Conservation (phyloP, 2,329 filamentous ascomycete genomes). For the Setomelanomma holmii region DNA sequence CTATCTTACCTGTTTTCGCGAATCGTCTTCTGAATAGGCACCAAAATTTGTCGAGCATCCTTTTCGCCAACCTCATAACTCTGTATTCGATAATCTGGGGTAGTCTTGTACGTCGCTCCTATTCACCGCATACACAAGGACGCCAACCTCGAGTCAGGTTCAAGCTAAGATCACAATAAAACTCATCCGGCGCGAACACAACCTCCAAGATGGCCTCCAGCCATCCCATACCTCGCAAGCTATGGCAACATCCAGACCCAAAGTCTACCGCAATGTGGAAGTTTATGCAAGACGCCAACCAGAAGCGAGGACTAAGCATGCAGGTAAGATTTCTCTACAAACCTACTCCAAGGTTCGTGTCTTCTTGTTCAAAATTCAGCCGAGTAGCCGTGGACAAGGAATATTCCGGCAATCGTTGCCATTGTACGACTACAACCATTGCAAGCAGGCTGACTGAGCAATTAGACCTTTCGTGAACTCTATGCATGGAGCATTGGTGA, state of each 20-base stretch:
- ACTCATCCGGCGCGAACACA: background rate
- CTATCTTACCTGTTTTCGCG: too few relatives aligned
- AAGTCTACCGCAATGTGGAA: conserved; percentile 53
- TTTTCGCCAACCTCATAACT: too few relatives aligned
- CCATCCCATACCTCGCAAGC: conserved; percentile 49
- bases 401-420: too few relatives aligned
- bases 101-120: too few relatives aligned
- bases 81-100: too few relatives aligned
- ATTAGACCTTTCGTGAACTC: conserved; percentile 71
- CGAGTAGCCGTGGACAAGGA: too few relatives aligned
- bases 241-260: conserved; percentile 57
- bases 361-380: too few relatives aligned
- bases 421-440: too few relatives aligned
- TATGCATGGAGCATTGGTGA: conserved; percentile 71
- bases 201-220: conserved; percentile 5
- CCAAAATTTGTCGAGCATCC: too few relatives aligned
- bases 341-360: background rate
- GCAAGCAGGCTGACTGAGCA: background rate
- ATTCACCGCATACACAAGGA: too few relatives aligned
- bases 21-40: too few relatives aligned
- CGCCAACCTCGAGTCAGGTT: background rate
- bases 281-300: conserved; percentile 66
- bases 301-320: conserved; percentile 62
- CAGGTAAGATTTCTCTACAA: conserved; percentile 53
- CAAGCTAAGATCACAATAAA: background rate